Evolutionary conservation across 257 asterid genomes (phyloP).

Genomic region (Jacaranda mimosifolia): DNA sequence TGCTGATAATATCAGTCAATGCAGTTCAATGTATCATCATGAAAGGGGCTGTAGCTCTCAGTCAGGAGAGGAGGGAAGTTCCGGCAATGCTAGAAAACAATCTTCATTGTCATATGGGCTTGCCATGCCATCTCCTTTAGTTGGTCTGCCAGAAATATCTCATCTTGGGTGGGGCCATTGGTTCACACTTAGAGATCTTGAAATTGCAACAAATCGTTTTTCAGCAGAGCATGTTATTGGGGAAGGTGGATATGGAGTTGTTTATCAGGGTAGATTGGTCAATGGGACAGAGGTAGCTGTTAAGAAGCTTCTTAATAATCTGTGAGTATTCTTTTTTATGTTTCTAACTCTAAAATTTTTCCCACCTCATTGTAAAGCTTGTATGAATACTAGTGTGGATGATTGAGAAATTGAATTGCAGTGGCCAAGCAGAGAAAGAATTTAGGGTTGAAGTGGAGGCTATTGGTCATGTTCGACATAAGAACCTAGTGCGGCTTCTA

Average conservation of each 20-base stretch:
- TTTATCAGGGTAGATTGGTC: constrained; percentile 76
- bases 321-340: constrained; percentile 61
- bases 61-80: constrained; percentile 96
- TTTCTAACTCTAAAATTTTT: constrained; percentile 27
- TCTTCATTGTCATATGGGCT: constrained; percentile 67
- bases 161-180: constrained; percentile 99
- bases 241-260: constrained; percentile 98
- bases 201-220: constrained; percentile 82
- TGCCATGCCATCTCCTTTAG: constrained; percentile 79
- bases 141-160: constrained; percentile 92
- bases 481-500: constrained; percentile 93
- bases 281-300: constrained; percentile 96
- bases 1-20: constrained; percentile 80
- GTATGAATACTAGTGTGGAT: constrained; percentile 7
- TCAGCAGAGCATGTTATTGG: constrained; percentile 78
- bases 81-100: constrained; percentile 65
- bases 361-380: background rate
- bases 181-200: constrained; percentile 98
- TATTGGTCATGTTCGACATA: constrained; percentile 96
- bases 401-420: constrained; percentile 43
- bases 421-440: constrained; percentile 99
- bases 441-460: constrained; percentile 98
- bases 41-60: constrained; percentile 81
- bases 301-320: constrained; percentile 91
- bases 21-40: constrained; percentile 74